Evolutionary conservation across 2,329 filamentous ascomycete genomes (phyloP).

Genomic region (Exophiala calicioides): DNA sequence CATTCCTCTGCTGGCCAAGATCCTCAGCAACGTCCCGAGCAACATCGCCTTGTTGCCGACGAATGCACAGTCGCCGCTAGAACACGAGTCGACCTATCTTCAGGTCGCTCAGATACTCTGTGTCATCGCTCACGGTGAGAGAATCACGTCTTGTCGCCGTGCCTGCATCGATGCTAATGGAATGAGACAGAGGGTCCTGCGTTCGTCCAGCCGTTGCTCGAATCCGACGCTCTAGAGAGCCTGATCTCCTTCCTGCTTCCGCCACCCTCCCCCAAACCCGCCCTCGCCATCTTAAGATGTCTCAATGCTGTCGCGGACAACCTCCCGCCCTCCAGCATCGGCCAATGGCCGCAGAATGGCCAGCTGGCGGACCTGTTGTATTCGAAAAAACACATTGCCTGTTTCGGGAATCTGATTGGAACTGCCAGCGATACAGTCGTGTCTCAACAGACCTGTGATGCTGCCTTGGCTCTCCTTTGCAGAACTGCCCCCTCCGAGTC

Average conservation of each 20-base stretch:
- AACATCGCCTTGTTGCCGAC: conserved; percentile 41
- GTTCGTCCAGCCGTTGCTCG: conserved; percentile 73
- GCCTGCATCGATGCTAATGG: conserved; percentile 34
- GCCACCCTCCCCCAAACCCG: conserved; percentile 65
- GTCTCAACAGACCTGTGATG: conserved; percentile 32
- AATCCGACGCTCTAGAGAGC: conserved; percentile 68
- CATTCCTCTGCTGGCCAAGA: conserved; percentile 54
- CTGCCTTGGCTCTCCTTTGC: conserved; percentile 52
- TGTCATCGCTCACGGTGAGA: conserved; percentile 78
- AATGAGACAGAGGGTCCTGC: conserved; percentile 67
- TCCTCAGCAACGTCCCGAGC: conserved; percentile 43
- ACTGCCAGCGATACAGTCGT: conserved; percentile 47
- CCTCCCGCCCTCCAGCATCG: conserved; percentile 56
- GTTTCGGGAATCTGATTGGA: conserved; percentile 66
- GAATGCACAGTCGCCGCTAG: conserved; percentile 43
- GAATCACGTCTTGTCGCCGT: not conserved
- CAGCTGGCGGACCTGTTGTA: conserved; percentile 67
- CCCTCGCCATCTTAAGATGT: conserved; percentile 72
- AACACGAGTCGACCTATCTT: conserved; percentile 68
- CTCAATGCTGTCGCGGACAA: conserved; percentile 72
- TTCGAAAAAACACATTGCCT: conserved; percentile 59
- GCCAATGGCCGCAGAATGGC: conserved; percentile 51
- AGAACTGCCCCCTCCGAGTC: conserved; percentile 68
- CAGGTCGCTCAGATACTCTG: conserved; percentile 83
- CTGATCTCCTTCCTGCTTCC: conserved; percentile 67